These are phyloP conservation scores for Beauveria brongniartii DNA, from an alignment of 2,329 filamentous ascomycete genomes.

Conservation along the genomic window DNA sequence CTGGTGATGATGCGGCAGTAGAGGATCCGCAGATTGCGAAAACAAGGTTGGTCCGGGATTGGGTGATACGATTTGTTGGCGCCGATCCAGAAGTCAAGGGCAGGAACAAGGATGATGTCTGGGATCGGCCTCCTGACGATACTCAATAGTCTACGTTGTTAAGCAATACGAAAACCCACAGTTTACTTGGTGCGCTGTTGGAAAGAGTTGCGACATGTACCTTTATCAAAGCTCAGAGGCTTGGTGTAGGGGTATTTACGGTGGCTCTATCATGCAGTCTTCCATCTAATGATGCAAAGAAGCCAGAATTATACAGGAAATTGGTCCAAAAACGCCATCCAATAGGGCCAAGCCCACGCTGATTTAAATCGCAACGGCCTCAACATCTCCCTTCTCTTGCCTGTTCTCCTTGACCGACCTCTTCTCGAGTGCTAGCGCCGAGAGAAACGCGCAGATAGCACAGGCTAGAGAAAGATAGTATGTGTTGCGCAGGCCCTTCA, in stretches of 20 bases:
- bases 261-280: background rate
- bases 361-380: constrained; percentile 17
- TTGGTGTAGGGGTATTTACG: background rate
- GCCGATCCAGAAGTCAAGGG: constrained; percentile 19
- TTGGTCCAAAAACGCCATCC: background rate
- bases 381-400: constrained; percentile 20
- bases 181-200: no score
- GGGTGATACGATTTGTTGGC: constrained; percentile 65
- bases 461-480: constrained; percentile 45
- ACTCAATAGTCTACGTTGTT: constrained; percentile 23
- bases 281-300: background rate
- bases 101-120: constrained; percentile 16
- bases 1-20: constrained; percentile 16
- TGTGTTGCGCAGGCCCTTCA: constrained; percentile 39
- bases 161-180: no score
- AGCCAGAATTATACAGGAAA: background rate
- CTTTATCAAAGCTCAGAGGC: background rate
- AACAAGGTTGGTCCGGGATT: constrained; percentile 60
- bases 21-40: constrained; percentile 49
- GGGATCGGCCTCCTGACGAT: constrained; percentile 34
- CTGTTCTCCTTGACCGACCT: constrained; percentile 43
- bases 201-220: background rate
- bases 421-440: constrained; percentile 39
- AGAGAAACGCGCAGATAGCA: constrained; percentile 37
- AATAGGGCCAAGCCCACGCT: background rate